Conservation (phyloP, 768 basidiomycete species). For the Macrolepiota albuminosa region DNA sequence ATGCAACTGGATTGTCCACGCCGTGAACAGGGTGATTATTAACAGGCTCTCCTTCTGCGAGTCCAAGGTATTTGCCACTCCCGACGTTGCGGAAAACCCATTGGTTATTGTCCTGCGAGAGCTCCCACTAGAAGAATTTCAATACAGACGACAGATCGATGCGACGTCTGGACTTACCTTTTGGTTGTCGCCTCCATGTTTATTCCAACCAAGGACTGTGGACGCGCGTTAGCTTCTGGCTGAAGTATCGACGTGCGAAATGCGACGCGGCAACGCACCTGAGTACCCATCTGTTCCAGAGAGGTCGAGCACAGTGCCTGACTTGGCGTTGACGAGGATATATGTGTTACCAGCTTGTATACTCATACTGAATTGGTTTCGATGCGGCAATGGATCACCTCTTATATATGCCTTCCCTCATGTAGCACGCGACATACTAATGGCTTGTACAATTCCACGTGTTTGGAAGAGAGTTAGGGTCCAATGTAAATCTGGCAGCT, state of each 20-base stretch:
- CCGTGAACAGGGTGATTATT: conserved; percentile 12
- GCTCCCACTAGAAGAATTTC: conserved; percentile 14
- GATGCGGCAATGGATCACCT: not conserved
- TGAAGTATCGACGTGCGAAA: not conserved
- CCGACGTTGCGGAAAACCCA: conserved; percentile 18
- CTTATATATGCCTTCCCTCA: not conserved
- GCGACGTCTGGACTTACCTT: conserved; percentile 21
- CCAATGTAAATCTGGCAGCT: not conserved
- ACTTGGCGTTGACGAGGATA: conserved; percentile 24
- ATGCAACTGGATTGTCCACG: conserved; percentile 10
- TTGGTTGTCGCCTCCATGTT: conserved; percentile 40
- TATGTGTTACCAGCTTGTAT: conserved; percentile 14
- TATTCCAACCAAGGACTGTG: conserved; percentile 37
- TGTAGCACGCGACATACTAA: not conserved
- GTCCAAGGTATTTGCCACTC: conserved; percentile 15
- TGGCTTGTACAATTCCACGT: not conserved
- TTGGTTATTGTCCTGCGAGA: conserved; percentile 8
- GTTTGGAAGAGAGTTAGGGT: not conserved
- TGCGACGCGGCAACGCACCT: conserved; percentile 18
- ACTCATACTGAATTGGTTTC: conserved; percentile 10
- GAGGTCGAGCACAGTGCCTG: conserved; percentile 40
- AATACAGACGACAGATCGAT: not conserved
- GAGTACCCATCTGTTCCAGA: conserved; percentile 38
- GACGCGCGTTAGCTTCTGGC: not conserved
- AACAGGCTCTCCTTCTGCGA: not conserved